phyloP scores from a whole-genome alignment of 495 filamentous ascomycete genomes.

The Wilcoxina mikolae region DNA sequence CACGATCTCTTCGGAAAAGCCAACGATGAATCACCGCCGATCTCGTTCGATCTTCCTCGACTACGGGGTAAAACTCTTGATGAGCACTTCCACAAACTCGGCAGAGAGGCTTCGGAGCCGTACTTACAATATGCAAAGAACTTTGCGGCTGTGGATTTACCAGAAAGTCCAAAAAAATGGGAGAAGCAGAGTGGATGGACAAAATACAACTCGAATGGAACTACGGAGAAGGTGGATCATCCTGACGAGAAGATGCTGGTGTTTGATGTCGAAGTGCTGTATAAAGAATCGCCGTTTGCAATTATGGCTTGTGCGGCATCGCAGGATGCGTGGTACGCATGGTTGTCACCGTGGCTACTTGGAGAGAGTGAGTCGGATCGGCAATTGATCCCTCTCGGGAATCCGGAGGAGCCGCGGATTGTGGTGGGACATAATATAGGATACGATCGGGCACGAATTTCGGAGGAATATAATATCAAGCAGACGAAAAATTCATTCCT shows the following conservation, averaged over 20 bases:
- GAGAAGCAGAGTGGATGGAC: slow-evolving; percentile 62
- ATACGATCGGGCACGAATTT: slow-evolving; percentile 76
- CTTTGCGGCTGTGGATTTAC: slow-evolving; percentile 50
- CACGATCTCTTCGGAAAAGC: slow-evolving; percentile 89
- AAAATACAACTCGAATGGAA: slow-evolving; percentile 52
- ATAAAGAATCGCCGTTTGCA: slow-evolving; percentile 75
- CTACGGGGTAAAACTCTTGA: slow-evolving; percentile 72
- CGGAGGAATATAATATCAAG: slow-evolving; percentile 73
- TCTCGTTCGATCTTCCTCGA: slow-evolving; percentile 69
- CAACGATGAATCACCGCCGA: slow-evolving; percentile 53
- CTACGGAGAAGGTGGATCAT: slow-evolving; percentile 39
- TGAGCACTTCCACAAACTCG: slow-evolving; percentile 88
- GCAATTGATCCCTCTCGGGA: slow-evolving; percentile 76
- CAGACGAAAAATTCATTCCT: slow-evolving; percentile 78
- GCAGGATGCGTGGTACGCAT: slow-evolving; percentile 84
- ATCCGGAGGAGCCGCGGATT: slow-evolving; percentile 51
- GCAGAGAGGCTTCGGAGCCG: slow-evolving; percentile 77
- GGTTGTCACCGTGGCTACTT: slow-evolving; percentile 91
- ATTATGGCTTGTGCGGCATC: slow-evolving; percentile 92
- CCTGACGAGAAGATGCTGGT: slow-evolving; percentile 69
- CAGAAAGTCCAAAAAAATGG: slow-evolving; percentile 44
- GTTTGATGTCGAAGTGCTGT: slow-evolving; percentile 97
- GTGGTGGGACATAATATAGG: slow-evolving; percentile 93
- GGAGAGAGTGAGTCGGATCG: slow-evolving; percentile 59
- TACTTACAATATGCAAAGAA: slow-evolving; percentile 60